phyloP scores from a whole-genome alignment of 179 eudicot genomes.

The Spinacia oleracea region DNA sequence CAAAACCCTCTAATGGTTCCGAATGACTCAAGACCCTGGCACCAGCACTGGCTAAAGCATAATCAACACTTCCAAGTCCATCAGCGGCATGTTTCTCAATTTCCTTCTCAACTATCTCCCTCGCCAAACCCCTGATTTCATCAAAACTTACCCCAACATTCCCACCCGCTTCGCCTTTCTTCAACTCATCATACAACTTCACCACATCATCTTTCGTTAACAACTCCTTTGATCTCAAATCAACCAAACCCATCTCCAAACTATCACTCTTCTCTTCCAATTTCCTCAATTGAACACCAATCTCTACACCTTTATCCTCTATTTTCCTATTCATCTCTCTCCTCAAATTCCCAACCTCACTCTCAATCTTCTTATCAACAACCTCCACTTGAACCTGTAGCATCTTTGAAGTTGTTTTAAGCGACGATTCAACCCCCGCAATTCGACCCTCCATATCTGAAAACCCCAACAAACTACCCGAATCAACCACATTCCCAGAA shows the following conservation, averaged over 20 bases:
- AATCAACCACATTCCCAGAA: conserved; percentile 21
- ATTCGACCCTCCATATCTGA: conserved; percentile 61
- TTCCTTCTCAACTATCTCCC: conserved; percentile 69
- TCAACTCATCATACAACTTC: conserved; percentile 50
- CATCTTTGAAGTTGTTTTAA: conserved; percentile 58
- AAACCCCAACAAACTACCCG: conserved; percentile 33
- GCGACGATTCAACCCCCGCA: conserved; percentile 52
- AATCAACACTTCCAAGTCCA: conserved; percentile 84
- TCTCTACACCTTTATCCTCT: conserved; percentile 42
- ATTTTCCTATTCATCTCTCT: conserved; percentile 46
- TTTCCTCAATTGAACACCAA: conserved; percentile 38
- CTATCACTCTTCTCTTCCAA: conserved; percentile 39
- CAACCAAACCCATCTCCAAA: conserved; percentile 50
- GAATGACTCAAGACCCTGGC: conserved; percentile 64
- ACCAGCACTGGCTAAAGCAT: conserved; percentile 70
- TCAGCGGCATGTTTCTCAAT: conserved; percentile 84
- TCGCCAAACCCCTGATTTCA: conserved; percentile 61
- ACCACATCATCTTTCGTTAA: conserved; percentile 56
- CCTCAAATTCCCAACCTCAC: conserved; percentile 43
- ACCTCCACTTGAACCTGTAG: conserved; percentile 75
- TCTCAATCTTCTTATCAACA: conserved; percentile 57
- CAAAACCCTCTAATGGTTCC: conserved; percentile 34
- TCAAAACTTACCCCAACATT: conserved; percentile 45
- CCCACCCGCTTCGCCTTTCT: conserved; percentile 38
- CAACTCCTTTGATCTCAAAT: conserved; percentile 38